Conservation (phyloP, 2,329 filamentous ascomycete species). For the Fusarium pininemorale region DNA sequence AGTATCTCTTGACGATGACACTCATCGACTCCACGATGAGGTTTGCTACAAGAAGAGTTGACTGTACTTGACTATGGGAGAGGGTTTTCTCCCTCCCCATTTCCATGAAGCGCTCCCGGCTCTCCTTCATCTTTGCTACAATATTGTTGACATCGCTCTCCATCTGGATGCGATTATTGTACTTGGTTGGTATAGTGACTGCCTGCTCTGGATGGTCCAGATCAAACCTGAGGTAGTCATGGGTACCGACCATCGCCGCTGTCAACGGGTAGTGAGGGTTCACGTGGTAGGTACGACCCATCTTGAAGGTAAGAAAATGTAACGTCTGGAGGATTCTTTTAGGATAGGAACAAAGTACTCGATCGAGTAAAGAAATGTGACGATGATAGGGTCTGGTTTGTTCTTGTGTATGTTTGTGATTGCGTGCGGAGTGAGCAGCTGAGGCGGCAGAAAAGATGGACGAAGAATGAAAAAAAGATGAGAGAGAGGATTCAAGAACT, state of each 20-base stretch:
- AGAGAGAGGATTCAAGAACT: no score
- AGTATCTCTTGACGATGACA: constrained; percentile 4
- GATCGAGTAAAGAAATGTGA: neutral
- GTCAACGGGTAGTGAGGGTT: neutral
- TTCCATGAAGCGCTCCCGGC: neutral
- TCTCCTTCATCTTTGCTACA: neutral
- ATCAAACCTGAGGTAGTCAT: neutral
- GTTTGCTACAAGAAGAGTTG: neutral
- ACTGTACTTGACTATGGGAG: neutral
- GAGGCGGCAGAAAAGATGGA: neutral
- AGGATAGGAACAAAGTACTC: neutral
- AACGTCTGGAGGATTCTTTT: neutral
- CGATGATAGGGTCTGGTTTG: neutral
- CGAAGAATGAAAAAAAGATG: neutral
- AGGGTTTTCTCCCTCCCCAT: neutral
- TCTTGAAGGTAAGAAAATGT: neutral
- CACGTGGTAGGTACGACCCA: neutral
- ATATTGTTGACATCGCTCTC: neutral
- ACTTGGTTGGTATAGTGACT: fast-evolving
- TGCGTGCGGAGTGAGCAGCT: neutral
- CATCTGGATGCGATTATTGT: neutral
- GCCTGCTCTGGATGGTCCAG: fast-evolving
- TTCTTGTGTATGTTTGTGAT: neutral
- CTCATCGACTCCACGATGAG: neutral
- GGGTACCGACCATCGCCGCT: fast-evolving